phyloP scores from a whole-genome alignment of 2,329 filamentous ascomycete species.

The Pseudogymnoascus sp. region DNA sequence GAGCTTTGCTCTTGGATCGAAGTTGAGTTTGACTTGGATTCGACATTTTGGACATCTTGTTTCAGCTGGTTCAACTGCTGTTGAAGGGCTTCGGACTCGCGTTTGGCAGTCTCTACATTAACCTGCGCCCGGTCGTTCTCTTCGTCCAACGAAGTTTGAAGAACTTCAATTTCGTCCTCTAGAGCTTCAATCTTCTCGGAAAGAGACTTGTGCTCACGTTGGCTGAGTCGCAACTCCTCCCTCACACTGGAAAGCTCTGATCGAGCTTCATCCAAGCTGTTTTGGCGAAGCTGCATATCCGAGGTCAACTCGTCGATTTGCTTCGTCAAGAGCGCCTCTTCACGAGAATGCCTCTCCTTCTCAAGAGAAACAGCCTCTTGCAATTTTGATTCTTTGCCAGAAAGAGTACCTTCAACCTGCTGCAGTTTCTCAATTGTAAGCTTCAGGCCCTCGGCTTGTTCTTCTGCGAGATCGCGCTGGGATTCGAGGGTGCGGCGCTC shows the following conservation, averaged over 20 bases:
- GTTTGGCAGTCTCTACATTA: slow-evolving; percentile 38
- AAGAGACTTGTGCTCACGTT: slow-evolving; percentile 55
- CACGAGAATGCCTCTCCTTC: slow-evolving; percentile 61
- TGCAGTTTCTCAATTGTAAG: slow-evolving; percentile 64
- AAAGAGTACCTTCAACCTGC: slow-evolving; percentile 59
- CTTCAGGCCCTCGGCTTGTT: slow-evolving; percentile 60
- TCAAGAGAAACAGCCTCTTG: slow-evolving; percentile 65
- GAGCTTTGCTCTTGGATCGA: slow-evolving; percentile 38
- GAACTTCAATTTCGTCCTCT: slow-evolving; percentile 69
- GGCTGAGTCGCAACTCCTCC: slow-evolving; percentile 63
- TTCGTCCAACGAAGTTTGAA: slow-evolving; percentile 51
- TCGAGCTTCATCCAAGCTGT: slow-evolving; percentile 57
- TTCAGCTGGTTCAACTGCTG: slow-evolving; percentile 36
- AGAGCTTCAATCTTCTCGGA: slow-evolving; percentile 59
- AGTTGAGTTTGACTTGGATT: slow-evolving; percentile 29
- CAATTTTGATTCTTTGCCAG: slow-evolving; percentile 59
- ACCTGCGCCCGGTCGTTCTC: slow-evolving; percentile 53
- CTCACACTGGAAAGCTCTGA: slow-evolving; percentile 58
- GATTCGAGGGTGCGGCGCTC: slow-evolving; percentile 58
- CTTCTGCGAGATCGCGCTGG: slow-evolving; percentile 59
- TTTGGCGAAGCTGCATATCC: slow-evolving; percentile 61
- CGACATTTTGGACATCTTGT: slow-evolving; percentile 26
- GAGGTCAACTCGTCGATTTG: slow-evolving; percentile 69
- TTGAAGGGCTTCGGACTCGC: slow-evolving; percentile 35
- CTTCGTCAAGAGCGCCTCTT: slow-evolving; percentile 62